Evolutionary conservation across 257 asterid species (phyloP).

Genomic region (Coffea eugenioides): DNA sequence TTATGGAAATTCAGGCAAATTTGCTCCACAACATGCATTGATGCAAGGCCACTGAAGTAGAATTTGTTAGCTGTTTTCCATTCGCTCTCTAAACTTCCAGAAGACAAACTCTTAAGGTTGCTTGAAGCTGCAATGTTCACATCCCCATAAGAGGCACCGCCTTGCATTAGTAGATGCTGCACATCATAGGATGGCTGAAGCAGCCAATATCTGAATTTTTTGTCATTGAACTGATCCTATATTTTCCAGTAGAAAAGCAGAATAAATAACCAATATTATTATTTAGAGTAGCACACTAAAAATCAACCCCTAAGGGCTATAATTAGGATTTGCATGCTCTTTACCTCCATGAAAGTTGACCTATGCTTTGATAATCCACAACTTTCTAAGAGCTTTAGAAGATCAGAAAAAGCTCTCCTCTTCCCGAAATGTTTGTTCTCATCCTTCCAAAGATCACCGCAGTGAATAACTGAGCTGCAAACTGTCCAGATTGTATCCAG

Average conservation of each 20-base stretch:
- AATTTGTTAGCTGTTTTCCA: constrained; percentile 69
- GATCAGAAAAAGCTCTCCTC: constrained; percentile 67
- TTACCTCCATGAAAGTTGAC: constrained; percentile 54
- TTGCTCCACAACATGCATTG: constrained; percentile 58
- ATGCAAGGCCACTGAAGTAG: constrained; percentile 85
- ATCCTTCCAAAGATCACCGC: constrained; percentile 70
- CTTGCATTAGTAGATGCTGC: constrained; percentile 56
- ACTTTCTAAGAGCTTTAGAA: constrained; percentile 64
- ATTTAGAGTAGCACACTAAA: neutral
- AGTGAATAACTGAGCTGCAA: constrained; percentile 45
- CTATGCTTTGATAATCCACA: constrained; percentile 80
- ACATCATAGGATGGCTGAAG: constrained; percentile 83
- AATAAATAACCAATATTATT: neutral
- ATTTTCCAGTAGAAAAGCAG: constrained; percentile 7
- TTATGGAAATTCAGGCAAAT: constrained; percentile 66
- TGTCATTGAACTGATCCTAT: constrained; percentile 37
- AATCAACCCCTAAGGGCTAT: neutral
- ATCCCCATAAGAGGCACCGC: constrained; percentile 31
- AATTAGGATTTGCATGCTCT: constrained; percentile 2
- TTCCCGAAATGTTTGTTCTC: constrained; percentile 56
- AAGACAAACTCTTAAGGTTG: constrained; percentile 30
- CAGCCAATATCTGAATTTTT: constrained; percentile 55
- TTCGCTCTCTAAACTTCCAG: constrained; percentile 29
- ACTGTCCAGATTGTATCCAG: constrained; percentile 50
- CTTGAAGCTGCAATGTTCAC: constrained; percentile 20